phyloP scores from a whole-genome alignment of 352 stramenopile species.

The Globisporangium uncinulatum region DNA sequence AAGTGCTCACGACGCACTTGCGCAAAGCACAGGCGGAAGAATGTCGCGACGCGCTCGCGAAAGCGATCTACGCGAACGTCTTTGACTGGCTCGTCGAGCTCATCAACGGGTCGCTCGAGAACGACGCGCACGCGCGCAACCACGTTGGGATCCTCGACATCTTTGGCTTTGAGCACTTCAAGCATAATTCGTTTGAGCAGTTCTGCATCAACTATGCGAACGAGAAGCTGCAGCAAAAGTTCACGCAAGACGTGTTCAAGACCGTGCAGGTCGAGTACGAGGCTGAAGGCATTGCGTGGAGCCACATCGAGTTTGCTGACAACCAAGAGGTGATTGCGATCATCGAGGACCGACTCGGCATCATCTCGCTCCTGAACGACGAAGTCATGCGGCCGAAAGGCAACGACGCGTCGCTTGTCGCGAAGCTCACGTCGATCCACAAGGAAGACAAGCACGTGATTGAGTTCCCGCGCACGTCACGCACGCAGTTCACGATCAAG shows the following conservation, averaged over 20 bases:
- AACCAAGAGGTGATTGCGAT: slow-evolving; percentile 87
- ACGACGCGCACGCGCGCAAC: slow-evolving; percentile 76
- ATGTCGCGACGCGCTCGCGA: slow-evolving; percentile 88
- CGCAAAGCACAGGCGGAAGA: slow-evolving; percentile 70
- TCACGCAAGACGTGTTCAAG: slow-evolving; percentile 89
- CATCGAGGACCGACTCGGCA: slow-evolving; percentile 84
- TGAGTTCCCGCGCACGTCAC: slow-evolving; percentile 75
- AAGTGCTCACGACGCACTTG: slow-evolving; percentile 39
- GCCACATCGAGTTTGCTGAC: slow-evolving; percentile 88
- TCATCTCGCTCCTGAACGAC: slow-evolving; percentile 89
- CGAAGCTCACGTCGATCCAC: slow-evolving; percentile 78
- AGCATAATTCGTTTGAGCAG: slow-evolving; percentile 89
- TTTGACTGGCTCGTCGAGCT: slow-evolving; percentile 90
- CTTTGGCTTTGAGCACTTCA: slow-evolving; percentile 99
- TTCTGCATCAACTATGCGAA: slow-evolving; percentile 85
- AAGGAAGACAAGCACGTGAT: slow-evolving; percentile 83
- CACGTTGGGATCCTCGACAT: slow-evolving; percentile 97
- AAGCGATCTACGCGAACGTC: slow-evolving; percentile 91
- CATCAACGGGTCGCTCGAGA: slow-evolving; percentile 89
- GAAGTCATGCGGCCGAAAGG: slow-evolving; percentile 86
- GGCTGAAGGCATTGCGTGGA: slow-evolving; percentile 90
- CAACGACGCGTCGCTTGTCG: slow-evolving; percentile 82
- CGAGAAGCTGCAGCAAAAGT: slow-evolving; percentile 84
- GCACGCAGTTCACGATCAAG: slow-evolving; percentile 92
- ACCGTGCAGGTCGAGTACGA: slow-evolving; percentile 95